Percentiles rank a stretch among this genome's conserved stretches.
phyloP scores from a whole-genome alignment of 306 rosid genomes.

The Lablab purpureus region DNA sequence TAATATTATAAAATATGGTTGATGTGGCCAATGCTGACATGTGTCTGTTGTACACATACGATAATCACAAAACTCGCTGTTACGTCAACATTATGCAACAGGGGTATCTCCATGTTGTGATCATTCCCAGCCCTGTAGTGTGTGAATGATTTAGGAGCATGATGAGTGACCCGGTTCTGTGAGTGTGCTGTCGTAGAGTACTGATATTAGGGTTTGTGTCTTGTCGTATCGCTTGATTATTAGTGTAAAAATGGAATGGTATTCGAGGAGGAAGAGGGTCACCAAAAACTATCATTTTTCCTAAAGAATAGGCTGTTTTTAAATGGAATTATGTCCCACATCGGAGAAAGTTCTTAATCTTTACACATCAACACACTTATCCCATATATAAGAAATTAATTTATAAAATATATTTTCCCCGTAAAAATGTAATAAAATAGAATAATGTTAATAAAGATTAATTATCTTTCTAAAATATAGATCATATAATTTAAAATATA shows the following conservation, averaged over 20 bases:
- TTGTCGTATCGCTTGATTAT: neutral
- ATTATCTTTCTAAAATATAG: no score
- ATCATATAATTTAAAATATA: no score
- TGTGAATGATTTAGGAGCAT: neutral
- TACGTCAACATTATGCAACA: conserved; percentile 28
- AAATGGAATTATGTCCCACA: neutral
- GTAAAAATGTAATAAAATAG: no score
- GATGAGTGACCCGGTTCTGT: neutral
- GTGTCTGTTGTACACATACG: conserved; percentile 4
- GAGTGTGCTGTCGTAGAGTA: neutral
- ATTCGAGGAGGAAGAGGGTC: neutral
- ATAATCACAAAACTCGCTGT: neutral
- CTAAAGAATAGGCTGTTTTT: neutral
- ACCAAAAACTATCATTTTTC: neutral
- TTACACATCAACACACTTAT: neutral
- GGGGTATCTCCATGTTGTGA: neutral
- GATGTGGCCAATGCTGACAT: neutral
- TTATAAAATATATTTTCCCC: no score
- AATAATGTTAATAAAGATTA: no score
- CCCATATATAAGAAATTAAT: neutral
- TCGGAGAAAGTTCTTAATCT: neutral
- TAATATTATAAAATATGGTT: neutral
- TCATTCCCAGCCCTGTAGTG: neutral
- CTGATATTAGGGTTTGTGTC: neutral
- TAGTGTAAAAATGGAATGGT: neutral